Base-by-base conservation (phyloP, 2,329 filamentous ascomycete genomes). In the Stemphylium vesicarium region DNA sequence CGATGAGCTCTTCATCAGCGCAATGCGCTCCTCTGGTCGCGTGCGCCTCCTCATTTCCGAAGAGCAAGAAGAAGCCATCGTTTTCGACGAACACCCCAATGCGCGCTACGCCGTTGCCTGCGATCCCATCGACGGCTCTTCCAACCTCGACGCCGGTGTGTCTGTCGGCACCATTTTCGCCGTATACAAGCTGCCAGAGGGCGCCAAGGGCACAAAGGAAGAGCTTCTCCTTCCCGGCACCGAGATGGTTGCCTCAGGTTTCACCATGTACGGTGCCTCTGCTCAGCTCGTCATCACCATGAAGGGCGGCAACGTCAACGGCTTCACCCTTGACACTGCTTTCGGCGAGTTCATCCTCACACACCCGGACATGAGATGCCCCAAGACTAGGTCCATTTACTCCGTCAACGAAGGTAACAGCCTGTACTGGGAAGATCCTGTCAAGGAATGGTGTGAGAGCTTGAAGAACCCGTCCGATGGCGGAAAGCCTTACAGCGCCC, bases 251-350 rank as follows among this genome's bases (percentile, higher is more conserved):
- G 94, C 95, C 32, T 88, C 91, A 18, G 95, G 95, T n/a, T 99
- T 99, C 84, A 99, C 95, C 78, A 99, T 99, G 95, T 99, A 99
- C 80, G 95, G 95, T 73, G 95, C 95, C 66, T 97, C 93, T 3
- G 88, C 95, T 4, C 94, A 98, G 81, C 84, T 99, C 40, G 95
- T 99, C 70, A 90, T 99, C 74, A 99, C 95, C 66, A 97, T 98
- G 92, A 91, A 89, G 79, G 91, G 88, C 64, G 91, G 93, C 62
- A 85, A 80, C 59, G 95, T 99, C 78, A 97, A 98, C 79, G 95
- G 95, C 70, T 99, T 99, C 84, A 99, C 95, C 22, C 87, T 99
- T 70, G 95, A 99, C 81, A 96, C 91, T 77, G 91, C 92, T 15
- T 87, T 99, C 44, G 95, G 95, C 80, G 95, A 99, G 83, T 99